Evolutionary conservation across 352 stramenopile species (phyloP).

Genomic region (Phytophthora crassamura): DNA sequence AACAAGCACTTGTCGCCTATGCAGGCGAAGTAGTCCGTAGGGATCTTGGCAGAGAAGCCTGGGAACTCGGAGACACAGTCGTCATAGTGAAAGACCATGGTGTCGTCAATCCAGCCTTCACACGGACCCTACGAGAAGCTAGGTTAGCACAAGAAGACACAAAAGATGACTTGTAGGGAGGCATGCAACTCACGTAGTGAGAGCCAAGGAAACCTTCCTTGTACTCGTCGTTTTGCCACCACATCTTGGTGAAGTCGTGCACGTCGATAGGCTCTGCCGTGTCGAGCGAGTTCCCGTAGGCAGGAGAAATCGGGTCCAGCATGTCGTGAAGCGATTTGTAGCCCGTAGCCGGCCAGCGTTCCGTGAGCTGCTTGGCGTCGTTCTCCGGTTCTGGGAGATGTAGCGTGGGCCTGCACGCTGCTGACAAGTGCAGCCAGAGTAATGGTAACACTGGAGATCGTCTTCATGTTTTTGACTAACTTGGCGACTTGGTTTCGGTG

Average conservation of each 20-base stretch:
- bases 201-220: constrained; percentile 46
- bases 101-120: constrained; percentile 60
- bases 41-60: constrained; percentile 52
- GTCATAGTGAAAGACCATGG: constrained; percentile 49
- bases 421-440: constrained; percentile 18
- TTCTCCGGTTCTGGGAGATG: constrained; percentile 34
- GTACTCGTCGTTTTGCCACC: constrained; percentile 53
- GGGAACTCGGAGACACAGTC: constrained; percentile 52
- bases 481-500: background rate
- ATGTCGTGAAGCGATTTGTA: constrained; percentile 49
- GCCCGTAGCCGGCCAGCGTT: constrained; percentile 35
- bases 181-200: constrained; percentile 40
- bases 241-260: constrained; percentile 37
- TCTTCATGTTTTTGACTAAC: constrained; percentile 14
- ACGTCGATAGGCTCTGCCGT: constrained; percentile 40
- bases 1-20: constrained; percentile 51
- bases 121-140: constrained; percentile 42
- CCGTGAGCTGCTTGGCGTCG: constrained; percentile 40
- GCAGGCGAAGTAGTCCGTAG: constrained; percentile 55
- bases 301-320: constrained; percentile 39
- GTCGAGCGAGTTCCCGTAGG: constrained; percentile 39
- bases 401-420: constrained; percentile 25
- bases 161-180: background rate
- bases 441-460: constrained; percentile 10
- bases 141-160: background rate